Base-by-base conservation (phyloP, 768 basidiomycete genomes). In the Auricularia heimuer region DNA sequence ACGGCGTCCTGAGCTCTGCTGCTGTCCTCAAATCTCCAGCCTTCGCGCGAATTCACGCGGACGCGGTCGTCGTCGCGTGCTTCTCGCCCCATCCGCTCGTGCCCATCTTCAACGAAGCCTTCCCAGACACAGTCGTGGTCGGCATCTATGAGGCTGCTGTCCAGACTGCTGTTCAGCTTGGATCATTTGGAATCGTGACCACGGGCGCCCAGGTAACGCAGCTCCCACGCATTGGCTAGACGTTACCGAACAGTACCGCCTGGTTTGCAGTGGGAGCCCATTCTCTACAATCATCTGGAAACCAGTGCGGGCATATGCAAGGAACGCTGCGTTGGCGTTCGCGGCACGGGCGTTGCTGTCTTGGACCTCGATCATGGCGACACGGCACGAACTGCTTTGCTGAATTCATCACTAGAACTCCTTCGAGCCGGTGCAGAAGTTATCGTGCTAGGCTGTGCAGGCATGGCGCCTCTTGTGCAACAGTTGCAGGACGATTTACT, bases 31-130 rank as follows among this genome's bases (percentile, higher is more conserved):
- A 21, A 18, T 16, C 47, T 51, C 29, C 29, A 3, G 54, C 24
- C 54, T 16, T 16, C 54, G 16, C 29, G 12, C 14, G 54, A 14
- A 10, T 10, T 35, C 6, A 29, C 6, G 24, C 34, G 16, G 56
- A 60, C 18, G 56, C 56, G 16, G 24, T 60, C 34, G 56, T 60
- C 24, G 34, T 60, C 34, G 56, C 56, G 29, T 60, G 56, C 33
- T 60, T 60, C 34, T 60, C 56, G 34, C 56, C 56, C 14, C 56
- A 60, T 29, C 56, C 56, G 24, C 56, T 60, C 29, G 56, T 60
- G 29, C 56, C 4, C 11, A 24, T 60, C 24, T 18, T 29, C 29
- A 14, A 24, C 18, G 56, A 60, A 18, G 24, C 24, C 24, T 24
- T 33, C 21, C 56, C 24, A 7, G 29, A 7, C 24, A 10, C 33